Evolutionary conservation across 495 filamentous ascomycete species (phyloP).

Genomic region (Penicillium odoratum): DNA sequence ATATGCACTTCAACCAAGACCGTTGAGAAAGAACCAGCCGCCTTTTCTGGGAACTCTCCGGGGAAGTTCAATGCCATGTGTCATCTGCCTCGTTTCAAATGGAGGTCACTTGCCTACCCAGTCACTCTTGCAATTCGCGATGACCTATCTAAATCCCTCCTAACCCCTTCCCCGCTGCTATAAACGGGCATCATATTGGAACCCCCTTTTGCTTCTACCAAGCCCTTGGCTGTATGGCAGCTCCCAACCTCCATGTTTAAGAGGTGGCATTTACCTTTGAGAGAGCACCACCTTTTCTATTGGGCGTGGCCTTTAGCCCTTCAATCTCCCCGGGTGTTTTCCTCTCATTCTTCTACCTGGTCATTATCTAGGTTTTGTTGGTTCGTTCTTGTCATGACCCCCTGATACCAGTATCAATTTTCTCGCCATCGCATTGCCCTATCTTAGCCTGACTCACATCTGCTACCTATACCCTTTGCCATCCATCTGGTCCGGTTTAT

Average conservation of each 20-base stretch:
- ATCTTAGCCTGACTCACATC: slow-evolving; percentile 1
- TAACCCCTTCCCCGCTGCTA: neutral
- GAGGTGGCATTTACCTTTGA: neutral
- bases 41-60: neutral
- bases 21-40: neutral
- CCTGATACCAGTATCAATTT: slow-evolving; percentile 24
- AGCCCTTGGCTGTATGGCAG: neutral
- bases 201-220: neutral
- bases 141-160: neutral
- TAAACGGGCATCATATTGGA: neutral
- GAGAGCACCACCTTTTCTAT: neutral
- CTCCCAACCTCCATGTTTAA: neutral
- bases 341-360: neutral
- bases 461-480: slow-evolving; percentile 20
- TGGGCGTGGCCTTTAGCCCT: neutral
- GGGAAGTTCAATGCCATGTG: neutral
- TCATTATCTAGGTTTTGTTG: neutral
- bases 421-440: slow-evolving; percentile 4
- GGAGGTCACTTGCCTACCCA: neutral
- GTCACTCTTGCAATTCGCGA: neutral
- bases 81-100: neutral
- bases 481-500: slow-evolving; percentile 3
- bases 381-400: slow-evolving; percentile 14
- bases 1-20: neutral
- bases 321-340: neutral